phyloP scores from a whole-genome alignment of 371 early-diverging fungal species.

The Mortierella sp. region DNA sequence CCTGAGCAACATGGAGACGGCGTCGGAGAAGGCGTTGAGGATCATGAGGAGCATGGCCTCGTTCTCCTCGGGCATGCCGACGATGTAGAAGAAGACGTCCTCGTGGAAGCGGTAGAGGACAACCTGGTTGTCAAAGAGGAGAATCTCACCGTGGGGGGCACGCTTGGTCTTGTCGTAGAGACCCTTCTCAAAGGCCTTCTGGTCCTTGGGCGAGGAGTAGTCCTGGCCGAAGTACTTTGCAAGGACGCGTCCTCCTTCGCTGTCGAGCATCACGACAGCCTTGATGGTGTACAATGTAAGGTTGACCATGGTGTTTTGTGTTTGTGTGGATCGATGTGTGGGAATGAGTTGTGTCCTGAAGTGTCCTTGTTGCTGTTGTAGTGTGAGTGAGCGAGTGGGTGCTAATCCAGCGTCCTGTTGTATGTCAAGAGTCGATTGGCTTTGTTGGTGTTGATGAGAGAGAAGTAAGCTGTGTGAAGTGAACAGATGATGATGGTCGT shows the following conservation, averaged over 20 bases:
- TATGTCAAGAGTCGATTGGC: neutral
- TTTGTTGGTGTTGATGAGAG: neutral
- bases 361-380: neutral
- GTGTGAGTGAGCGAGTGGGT: neutral
- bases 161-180: slow-evolving; percentile 92
- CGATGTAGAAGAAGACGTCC: slow-evolving; percentile 92
- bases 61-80: slow-evolving; percentile 95
- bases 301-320: slow-evolving; percentile 72
- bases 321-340: neutral
- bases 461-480: neutral
- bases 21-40: slow-evolving; percentile 88
- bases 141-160: slow-evolving; percentile 82
- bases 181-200: slow-evolving; percentile 92
- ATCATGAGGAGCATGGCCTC: slow-evolving; percentile 89
- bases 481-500: slow-evolving; percentile 11
- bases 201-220: slow-evolving; percentile 85
- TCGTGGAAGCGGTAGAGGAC: slow-evolving; percentile 88
- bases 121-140: slow-evolving; percentile 92
- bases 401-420: neutral
- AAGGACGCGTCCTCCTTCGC: slow-evolving; percentile 92
- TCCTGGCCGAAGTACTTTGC: slow-evolving; percentile 91
- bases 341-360: neutral
- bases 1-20: slow-evolving; percentile 87
- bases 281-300: slow-evolving; percentile 87
- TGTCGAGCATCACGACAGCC: slow-evolving; percentile 92